A percentile compares a stretch with the other conserved stretches of the same genome.
Evolutionary conservation across 2,329 filamentous ascomycete species (phyloP).

Genomic region (Bisporella sp.): DNA sequence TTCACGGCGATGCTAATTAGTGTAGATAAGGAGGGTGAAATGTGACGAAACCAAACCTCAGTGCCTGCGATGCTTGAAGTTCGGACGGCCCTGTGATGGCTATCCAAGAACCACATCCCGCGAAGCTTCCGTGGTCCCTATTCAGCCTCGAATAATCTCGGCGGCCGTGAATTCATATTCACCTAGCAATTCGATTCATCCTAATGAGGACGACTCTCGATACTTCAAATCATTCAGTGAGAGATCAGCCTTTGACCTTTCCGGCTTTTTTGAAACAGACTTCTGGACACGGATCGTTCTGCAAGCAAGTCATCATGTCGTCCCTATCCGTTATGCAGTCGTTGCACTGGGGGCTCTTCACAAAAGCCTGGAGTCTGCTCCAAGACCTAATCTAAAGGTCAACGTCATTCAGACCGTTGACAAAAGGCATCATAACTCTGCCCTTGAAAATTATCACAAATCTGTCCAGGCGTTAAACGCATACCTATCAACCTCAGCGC

Average conservation of each 20-base stretch:
- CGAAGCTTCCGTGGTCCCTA: neutral
- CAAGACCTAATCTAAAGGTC: conserved; percentile 20
- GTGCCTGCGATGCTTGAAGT: conserved; percentile 55
- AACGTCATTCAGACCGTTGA: conserved; percentile 35
- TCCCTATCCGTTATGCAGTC: conserved; percentile 58
- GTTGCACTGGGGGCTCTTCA: conserved; percentile 60
- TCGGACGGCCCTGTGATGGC: conserved; percentile 52
- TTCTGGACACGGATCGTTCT: conserved; percentile 59
- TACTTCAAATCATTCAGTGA: conserved; percentile 57
- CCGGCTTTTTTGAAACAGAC: conserved; percentile 56
- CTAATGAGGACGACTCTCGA: conserved; percentile 44
- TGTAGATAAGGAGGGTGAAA: conserved; percentile 46
- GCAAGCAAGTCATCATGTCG: conserved; percentile 53
- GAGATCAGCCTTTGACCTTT: conserved; percentile 54
- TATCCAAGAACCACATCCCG: conserved; percentile 30
- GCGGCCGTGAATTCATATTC: conserved; percentile 8
- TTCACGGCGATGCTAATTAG: conserved; percentile 1
- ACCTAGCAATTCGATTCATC: conserved; percentile 35
- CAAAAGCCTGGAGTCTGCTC: conserved; percentile 47
- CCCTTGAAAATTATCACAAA: conserved; percentile 50
- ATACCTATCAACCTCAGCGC: conserved; percentile 35
- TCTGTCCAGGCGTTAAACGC: conserved; percentile 46
- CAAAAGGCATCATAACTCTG: conserved; percentile 49
- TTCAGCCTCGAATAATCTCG: conserved; percentile 25
- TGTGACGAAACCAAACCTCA: conserved; percentile 57